A percentile compares a stretch with the other conserved stretches of the same genome.
Evolutionary conservation across 1,139 yeast genomes (phyloP).

Genomic region (Kazachstania sp.): DNA sequence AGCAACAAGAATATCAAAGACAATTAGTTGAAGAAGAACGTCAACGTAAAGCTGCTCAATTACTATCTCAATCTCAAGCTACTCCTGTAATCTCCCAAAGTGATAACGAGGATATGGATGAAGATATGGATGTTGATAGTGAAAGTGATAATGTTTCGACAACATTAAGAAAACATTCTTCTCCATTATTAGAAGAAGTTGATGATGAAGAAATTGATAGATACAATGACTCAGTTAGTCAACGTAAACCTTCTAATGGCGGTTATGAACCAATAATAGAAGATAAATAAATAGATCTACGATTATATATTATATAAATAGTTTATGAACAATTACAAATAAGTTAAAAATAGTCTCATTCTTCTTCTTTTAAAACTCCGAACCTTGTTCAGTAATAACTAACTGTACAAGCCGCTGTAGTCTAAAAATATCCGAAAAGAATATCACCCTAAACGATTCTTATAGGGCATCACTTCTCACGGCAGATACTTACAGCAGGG

Average conservation of each 20-base stretch:
- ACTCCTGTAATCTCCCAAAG: background rate
- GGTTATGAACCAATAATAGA: constrained; percentile 21
- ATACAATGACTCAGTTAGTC: constrained; percentile 16
- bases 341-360: too few species aligned
- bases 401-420: too few species aligned
- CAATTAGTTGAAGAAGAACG: constrained; percentile 6
- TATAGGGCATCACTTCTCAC: too few species aligned
- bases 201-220: constrained; percentile 27
- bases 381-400: too few species aligned
- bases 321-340: too few species aligned
- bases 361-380: too few species aligned
- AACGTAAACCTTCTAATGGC: constrained; percentile 13
- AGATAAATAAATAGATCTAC: constrained; percentile 12
- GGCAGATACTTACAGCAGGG: too few species aligned
- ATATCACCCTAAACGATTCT: too few species aligned
- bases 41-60: background rate
- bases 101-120: background rate
- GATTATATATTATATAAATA: too few species aligned
- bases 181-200: constrained; percentile 25
- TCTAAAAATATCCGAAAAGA: too few species aligned
- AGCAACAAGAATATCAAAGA: constrained; percentile 4
- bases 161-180: constrained; percentile 6
- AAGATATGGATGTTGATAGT: background rate
- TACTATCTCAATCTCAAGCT: background rate
- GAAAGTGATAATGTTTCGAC: constrained; percentile 2